Evolutionary conservation across 1,284 basidiomycete genomes (phyloP).

Genomic region (Puccinia hordei): DNA sequence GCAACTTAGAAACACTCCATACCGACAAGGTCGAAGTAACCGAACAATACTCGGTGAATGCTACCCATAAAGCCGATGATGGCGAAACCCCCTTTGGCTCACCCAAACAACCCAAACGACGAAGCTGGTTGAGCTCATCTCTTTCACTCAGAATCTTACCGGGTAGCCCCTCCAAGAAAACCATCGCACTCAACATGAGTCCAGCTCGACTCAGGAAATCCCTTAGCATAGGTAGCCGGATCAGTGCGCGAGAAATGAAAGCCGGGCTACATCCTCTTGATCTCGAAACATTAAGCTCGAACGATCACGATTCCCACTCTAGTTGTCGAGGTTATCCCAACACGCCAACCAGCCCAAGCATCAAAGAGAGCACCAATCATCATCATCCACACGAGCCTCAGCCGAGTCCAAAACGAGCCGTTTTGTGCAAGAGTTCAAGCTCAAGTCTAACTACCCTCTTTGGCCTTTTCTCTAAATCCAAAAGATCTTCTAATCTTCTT

Average conservation of each 20-base stretch:
- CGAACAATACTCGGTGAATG: background rate
- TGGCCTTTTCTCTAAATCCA: background rate
- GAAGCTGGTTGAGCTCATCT: constrained; percentile 28
- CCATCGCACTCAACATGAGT: background rate
- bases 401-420: background rate
- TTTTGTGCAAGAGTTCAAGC: background rate
- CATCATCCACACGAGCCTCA: background rate
- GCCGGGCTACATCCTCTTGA: background rate
- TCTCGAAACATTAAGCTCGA: background rate
- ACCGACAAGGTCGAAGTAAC: background rate
- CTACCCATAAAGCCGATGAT: background rate
- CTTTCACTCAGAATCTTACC: constrained; percentile 2
- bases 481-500: background rate
- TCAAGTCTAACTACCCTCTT: background rate
- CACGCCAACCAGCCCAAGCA: background rate
- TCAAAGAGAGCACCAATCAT: background rate
- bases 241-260: background rate
- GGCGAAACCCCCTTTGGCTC: background rate
- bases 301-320: background rate
- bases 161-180: background rate
- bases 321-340: background rate
- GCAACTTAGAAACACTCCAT: background rate
- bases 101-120: background rate
- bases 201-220: constrained; percentile 9
- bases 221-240: background rate